Evolutionary conservation across 768 basidiomycete species (phyloP).

Genomic region (Clitopilus passeckerianus): DNA sequence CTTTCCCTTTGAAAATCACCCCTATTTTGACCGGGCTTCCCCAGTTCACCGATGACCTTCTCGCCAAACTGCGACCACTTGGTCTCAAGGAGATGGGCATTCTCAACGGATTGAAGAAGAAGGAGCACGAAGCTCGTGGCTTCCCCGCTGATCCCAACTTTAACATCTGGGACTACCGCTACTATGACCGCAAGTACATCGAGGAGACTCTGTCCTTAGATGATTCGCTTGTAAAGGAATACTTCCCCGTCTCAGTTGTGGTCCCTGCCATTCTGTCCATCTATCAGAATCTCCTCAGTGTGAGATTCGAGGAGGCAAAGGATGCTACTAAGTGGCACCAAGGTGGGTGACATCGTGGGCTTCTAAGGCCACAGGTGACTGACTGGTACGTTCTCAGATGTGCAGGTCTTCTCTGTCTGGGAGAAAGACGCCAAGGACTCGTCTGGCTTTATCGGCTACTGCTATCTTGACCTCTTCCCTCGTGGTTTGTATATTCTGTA

Average conservation of each 20-base stretch:
- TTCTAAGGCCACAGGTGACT: background rate
- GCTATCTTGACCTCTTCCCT: slow-evolving; percentile 86
- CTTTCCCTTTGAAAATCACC: background rate
- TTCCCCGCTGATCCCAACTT: slow-evolving; percentile 67
- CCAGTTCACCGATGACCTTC: slow-evolving; percentile 77
- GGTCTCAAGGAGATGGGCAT: slow-evolving; percentile 60
- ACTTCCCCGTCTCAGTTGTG: slow-evolving; percentile 83
- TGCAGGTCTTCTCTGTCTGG: slow-evolving; percentile 84
- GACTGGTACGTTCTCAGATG: slow-evolving; percentile 40
- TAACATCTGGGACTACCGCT: slow-evolving; percentile 84
- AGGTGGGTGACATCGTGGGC: slow-evolving; percentile 33
- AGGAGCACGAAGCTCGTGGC: slow-evolving; percentile 58
- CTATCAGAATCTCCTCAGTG: slow-evolving; percentile 78
- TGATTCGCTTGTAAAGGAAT: slow-evolving; percentile 78
- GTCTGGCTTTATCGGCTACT: slow-evolving; percentile 76
- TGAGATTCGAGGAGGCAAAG: slow-evolving; percentile 63
- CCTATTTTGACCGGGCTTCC: slow-evolving; percentile 4
- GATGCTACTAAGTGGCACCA: slow-evolving; percentile 70
- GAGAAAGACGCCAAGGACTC: slow-evolving; percentile 68
- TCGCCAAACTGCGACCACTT: slow-evolving; percentile 68
- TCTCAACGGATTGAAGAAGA: slow-evolving; percentile 70
- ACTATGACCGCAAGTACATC: slow-evolving; percentile 62
- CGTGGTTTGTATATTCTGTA: slow-evolving; percentile 43
- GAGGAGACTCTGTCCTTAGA: slow-evolving; percentile 68
- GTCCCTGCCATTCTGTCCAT: slow-evolving; percentile 79